Evolutionary conservation across 768 basidiomycete species (phyloP), one percentile per base, ranked within the genome.

Genomic region (Candolleomyces aberdarensis): DNA sequence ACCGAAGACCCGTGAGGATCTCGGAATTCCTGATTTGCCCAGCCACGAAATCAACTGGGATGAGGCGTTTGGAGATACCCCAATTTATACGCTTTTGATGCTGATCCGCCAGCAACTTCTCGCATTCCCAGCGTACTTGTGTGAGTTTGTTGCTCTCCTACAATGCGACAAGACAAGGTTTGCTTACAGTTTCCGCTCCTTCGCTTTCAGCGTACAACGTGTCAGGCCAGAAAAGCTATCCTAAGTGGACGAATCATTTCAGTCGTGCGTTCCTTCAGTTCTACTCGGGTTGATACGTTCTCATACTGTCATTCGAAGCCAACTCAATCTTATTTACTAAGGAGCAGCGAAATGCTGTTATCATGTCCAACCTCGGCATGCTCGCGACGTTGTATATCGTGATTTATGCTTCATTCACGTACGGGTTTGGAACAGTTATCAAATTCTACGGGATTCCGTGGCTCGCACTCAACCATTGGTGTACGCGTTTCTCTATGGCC

Each of bases 211-310:
- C 85, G 19, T 83, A 77, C 71, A 85, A 87, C 65, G 84, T 86
- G 10, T 86, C 85, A 22, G 84, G 85, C 3, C 85, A 84, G 65
- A 83, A 83, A 66, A 69, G 65, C 22, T 85, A 86, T 66, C 83
- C 84, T 1, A 80, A 81, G 63, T 80, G 82, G 78, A 85, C 85
- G n/a, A 87, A 86, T 63, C 86, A 88, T 65, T 87, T 86, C 65
- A 74, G 85, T 69, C 85, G 84, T 85, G 59, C 71, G 83, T 75
- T 13, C 54, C 9, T 61, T 51, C 44, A 58, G 26, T n/a, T 26
- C 50, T 20, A 47, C 19, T 32, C 41, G 13, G 39, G 40, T 52
- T 46, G 36, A 36, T 36, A 29, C 31, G 44, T 32, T 39, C 20
- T 57, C 44, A 31, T n/a, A 52, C 43, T 41, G 48, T 48, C 26